Conservation (phyloP, 495 filamentous ascomycete species). For the Xylaria venustula region DNA sequence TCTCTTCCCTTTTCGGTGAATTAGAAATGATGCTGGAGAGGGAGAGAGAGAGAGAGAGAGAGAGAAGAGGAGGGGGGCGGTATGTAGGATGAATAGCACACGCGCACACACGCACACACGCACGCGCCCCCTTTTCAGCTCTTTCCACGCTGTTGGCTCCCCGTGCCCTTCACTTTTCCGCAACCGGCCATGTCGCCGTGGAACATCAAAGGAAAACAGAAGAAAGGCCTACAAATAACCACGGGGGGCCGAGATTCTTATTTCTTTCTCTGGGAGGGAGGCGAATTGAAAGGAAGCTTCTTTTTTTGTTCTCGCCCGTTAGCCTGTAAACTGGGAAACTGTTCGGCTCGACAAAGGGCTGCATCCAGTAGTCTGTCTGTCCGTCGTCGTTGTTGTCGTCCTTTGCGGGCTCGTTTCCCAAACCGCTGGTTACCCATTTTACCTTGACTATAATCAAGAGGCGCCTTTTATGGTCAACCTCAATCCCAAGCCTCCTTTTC, state of each 20-base stretch:
- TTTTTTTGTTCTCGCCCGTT: slow-evolving; percentile 20
- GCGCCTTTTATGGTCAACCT: neutral
- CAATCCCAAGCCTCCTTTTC: neutral
- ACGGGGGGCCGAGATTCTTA: slow-evolving; percentile 19
- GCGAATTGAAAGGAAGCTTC: slow-evolving; percentile 16
- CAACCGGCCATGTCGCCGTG: slow-evolving; percentile 24
- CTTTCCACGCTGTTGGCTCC: slow-evolving; percentile 11
- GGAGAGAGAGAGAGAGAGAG: too few species aligned
- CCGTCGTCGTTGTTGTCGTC: neutral
- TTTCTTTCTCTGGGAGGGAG: neutral
- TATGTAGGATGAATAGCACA: too few species aligned
- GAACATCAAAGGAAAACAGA: slow-evolving; percentile 19
- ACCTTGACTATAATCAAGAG: neutral
- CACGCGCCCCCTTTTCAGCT: slow-evolving; percentile 4
- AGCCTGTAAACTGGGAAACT: slow-evolving; percentile 6
- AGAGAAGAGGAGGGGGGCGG: too few species aligned
- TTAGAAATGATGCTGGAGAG: too few species aligned
- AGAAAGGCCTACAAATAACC: slow-evolving; percentile 32
- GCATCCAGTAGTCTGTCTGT: slow-evolving; percentile 15
- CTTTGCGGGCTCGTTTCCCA: too few species aligned
- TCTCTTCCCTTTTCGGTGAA: too few species aligned
- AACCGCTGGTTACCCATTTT: slow-evolving; percentile 3
- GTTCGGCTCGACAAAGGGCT: slow-evolving; percentile 25
- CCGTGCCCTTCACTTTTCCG: slow-evolving; percentile 24
- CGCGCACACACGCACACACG: too few species aligned